A percentile compares a stretch with the other conserved stretches of the same genome.
Evolutionary conservation across 2,329 filamentous ascomycete genomes (phyloP).

Genomic region (Clathrospora elynae): DNA sequence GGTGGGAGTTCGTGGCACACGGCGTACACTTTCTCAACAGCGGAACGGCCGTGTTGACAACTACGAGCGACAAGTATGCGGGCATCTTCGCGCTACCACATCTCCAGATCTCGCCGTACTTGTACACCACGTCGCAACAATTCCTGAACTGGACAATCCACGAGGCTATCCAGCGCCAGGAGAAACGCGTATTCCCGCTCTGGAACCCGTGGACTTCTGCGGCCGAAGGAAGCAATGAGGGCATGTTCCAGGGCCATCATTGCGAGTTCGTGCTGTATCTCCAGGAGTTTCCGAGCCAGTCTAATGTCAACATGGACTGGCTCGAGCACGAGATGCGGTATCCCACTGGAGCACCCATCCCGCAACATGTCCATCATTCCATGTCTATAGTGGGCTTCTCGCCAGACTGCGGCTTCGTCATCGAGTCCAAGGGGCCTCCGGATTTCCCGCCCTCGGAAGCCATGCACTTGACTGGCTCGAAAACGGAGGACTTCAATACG

Average conservation of each 20-base stretch:
- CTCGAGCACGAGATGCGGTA: slow-evolving; percentile 65
- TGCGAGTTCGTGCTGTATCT: slow-evolving; percentile 91
- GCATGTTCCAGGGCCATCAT: slow-evolving; percentile 70
- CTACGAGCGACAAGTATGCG: slow-evolving; percentile 85
- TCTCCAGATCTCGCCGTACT: slow-evolving; percentile 65
- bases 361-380: slow-evolving; percentile 56
- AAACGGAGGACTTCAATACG: slow-evolving; percentile 61
- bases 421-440: slow-evolving; percentile 65
- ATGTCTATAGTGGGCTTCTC: slow-evolving; percentile 68
- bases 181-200: slow-evolving; percentile 59
- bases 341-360: slow-evolving; percentile 62
- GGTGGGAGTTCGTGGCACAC: slow-evolving; percentile 78
- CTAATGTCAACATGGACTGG: slow-evolving; percentile 50
- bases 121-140: slow-evolving; percentile 54
- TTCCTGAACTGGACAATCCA: slow-evolving; percentile 76
- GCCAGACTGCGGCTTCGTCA: slow-evolving; percentile 68
- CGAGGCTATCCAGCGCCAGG: slow-evolving; percentile 68
- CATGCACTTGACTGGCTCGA: slow-evolving; percentile 61
- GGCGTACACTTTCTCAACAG: slow-evolving; percentile 86
- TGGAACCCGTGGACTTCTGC: slow-evolving; percentile 78
- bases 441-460: slow-evolving; percentile 57
- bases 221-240: slow-evolving; percentile 61
- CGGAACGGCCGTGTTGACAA: slow-evolving; percentile 80
- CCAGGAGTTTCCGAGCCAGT: slow-evolving; percentile 60
- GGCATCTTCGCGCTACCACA: slow-evolving; percentile 90